Conservation (phyloP, 768 basidiomycete genomes). For the Xerocomus spinulosus region DNA sequence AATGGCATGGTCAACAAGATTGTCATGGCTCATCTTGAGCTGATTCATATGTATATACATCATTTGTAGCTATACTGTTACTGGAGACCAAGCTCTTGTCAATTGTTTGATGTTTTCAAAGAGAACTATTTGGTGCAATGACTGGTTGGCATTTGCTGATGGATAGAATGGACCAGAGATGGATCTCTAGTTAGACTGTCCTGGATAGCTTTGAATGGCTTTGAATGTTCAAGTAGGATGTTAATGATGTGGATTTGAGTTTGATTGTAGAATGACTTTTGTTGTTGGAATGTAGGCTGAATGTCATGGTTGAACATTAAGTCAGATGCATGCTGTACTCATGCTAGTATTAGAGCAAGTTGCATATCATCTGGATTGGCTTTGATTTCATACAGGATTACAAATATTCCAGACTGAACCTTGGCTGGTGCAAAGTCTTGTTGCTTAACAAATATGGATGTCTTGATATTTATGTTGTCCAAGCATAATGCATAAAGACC, state of each 20-base stretch:
- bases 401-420: constrained; percentile 35
- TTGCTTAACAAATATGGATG: constrained; percentile 33
- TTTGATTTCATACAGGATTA: constrained; percentile 28
- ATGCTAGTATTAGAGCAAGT: background rate
- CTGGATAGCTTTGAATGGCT: no score
- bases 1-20: rapidly evolving
- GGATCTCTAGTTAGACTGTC: no score
- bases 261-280: no score
- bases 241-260: no score
- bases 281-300: no score
- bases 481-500: constrained; percentile 6
- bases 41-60: constrained; percentile 3
- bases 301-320: constrained; percentile 1
- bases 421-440: constrained; percentile 21
- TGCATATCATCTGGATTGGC: background rate
- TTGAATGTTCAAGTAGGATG: no score
- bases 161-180: background rate
- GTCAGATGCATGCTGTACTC: background rate
- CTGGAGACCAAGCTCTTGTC: constrained; percentile 1
- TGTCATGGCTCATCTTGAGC: constrained; percentile 1
- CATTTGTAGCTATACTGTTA: background rate
- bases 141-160: background rate
- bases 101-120: background rate
- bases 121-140: background rate
- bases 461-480: constrained; percentile 30